Conservation (phyloP, 371 early-diverging fungal genomes). For the Mucor lusitanicus region DNA sequence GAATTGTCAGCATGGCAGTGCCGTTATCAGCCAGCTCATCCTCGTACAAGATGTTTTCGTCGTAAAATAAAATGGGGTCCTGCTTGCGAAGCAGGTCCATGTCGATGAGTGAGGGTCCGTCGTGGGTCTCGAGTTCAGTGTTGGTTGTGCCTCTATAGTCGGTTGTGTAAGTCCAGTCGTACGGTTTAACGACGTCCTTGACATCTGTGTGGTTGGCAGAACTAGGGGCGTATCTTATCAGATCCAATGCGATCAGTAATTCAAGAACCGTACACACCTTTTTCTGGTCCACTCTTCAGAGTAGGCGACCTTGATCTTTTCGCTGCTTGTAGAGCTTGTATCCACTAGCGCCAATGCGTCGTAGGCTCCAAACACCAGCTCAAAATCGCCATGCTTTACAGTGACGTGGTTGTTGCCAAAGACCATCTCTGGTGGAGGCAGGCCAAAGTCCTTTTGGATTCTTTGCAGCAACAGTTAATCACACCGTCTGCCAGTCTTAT, state of each 20-base stretch:
- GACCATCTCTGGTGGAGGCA: slow-evolving; percentile 93
- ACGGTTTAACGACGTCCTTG: slow-evolving; percentile 83
- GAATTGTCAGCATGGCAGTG: slow-evolving; percentile 73
- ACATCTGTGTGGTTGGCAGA: slow-evolving; percentile 69
- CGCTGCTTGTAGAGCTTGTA: slow-evolving; percentile 58
- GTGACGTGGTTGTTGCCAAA: slow-evolving; percentile 83
- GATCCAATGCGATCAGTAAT: background rate
- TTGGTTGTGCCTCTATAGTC: slow-evolving; percentile 69
- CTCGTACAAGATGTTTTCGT: slow-evolving; percentile 89
- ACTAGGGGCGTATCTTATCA: slow-evolving; percentile 17
- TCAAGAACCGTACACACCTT: slow-evolving; percentile 46
- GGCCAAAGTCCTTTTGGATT: slow-evolving; percentile 60
- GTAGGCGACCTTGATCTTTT: slow-evolving; percentile 80
- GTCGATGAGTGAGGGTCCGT: slow-evolving; percentile 58
- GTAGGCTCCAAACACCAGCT: slow-evolving; percentile 65
- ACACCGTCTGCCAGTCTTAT: background rate
- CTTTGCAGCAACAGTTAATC: slow-evolving; percentile 24
- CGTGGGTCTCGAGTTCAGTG: slow-evolving; percentile 17
- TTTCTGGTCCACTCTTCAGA: slow-evolving; percentile 83
- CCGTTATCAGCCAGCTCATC: slow-evolving; percentile 98
- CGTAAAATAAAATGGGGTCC: slow-evolving; percentile 91
- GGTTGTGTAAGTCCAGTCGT: slow-evolving; percentile 95
- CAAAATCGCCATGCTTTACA: slow-evolving; percentile 42
- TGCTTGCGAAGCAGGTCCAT: slow-evolving; percentile 69
- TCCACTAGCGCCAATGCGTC: slow-evolving; percentile 80